Conservation (phyloP, 495 filamentous ascomycete species). For the Rhizodiscina lignyota region DNA sequence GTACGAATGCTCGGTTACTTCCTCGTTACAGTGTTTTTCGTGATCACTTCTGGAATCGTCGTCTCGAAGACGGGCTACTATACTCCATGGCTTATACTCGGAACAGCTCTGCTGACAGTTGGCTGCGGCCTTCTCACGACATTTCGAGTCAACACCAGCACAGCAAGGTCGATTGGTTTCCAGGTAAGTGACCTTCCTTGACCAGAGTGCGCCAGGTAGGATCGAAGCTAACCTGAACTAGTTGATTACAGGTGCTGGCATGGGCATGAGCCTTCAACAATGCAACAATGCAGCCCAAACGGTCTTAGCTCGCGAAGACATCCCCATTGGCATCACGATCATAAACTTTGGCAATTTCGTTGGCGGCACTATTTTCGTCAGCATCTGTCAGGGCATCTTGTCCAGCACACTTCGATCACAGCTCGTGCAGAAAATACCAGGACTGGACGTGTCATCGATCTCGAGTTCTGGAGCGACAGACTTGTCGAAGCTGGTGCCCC, state of each 20-base stretch:
- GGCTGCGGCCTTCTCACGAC: conserved; percentile 13
- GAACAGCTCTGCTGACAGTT: conserved; percentile 5
- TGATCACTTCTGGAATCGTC: conserved; percentile 4
- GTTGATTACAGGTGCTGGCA: conserved; percentile 11
- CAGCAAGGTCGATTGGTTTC: conserved; percentile 10
- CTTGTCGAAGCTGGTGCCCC: conserved; percentile 1
- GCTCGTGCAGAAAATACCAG: conserved; percentile 1
- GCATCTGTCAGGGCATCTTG: conserved; percentile 20
- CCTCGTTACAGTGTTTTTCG: conserved; percentile 2
- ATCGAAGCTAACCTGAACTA: too few species aligned
- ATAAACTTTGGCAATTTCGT: conserved; percentile 18
- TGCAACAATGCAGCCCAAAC: conserved; percentile 11
- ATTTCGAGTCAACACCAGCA: conserved; percentile 3
- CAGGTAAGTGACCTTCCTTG: too few species aligned
- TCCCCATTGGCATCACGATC: conserved; percentile 13
- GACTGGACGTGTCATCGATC: not conserved
- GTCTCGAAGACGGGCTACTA: conserved; percentile 7
- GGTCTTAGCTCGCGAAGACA: conserved; percentile 8
- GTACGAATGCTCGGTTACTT: not conserved
- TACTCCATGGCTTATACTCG: conserved; percentile 6
- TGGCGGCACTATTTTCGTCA: conserved; percentile 18
- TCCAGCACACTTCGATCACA: conserved; percentile 5
- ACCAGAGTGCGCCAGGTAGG: too few species aligned
- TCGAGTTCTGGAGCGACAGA: conserved; percentile 5
- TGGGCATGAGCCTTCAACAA: conserved; percentile 14